Base-by-base conservation (phyloP, 176 grass and related monocot species). In the Otatea glauca region DNA sequence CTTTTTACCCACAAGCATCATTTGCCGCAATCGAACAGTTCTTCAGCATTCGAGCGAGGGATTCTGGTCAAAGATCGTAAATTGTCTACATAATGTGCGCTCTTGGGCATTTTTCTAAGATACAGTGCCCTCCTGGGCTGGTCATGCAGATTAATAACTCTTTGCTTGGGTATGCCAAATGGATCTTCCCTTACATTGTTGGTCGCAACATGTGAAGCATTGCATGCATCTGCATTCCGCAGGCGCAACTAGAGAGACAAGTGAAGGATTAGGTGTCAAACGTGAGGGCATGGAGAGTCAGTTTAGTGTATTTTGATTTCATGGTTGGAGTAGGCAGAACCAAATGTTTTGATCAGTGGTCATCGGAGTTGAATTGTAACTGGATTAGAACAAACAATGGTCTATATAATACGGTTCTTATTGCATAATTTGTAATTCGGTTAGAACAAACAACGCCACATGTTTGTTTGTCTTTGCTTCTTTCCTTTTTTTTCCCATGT, bases 401-500 rank as follows among this genome's bases (percentile, higher is more conserved):
- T 1, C 20, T 75, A 20, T 75, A 20, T 54, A 32, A 0, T 63
- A 63, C 76, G 32, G 7, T 85, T 70, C 68, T 85, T 44, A 69
- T 32, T 59, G 14, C 20, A 29, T 61, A 67, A 18, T 69, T 45
- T 62, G 0, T 60, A 60, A 43, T 43, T 43, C 1, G 42, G 42
- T 43, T 43, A 9, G 42, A 43, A 43, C 42, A 43, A 43, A 43
- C 8, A 4, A 4, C 70, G 35, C 25, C 5, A 8, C 17, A 0
- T 62, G 41, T 17, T 42, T 70, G 3, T 50, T 70, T 85, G 23
- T 39, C 9, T 58, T 81, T 71, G 20, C 65, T 84, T 72, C 37
- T 77, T 77, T 65, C 83, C 71, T 54, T 44, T 80, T 44, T 80
- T 77, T 18, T 39, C 32, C 25, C 25, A 29, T 78, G 38, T 38